Evolutionary conservation across 2,329 filamentous ascomycete species (phyloP), one percentile per base, ranked within the genome.

Genomic region (Leptosphaerulina australis): DNA sequence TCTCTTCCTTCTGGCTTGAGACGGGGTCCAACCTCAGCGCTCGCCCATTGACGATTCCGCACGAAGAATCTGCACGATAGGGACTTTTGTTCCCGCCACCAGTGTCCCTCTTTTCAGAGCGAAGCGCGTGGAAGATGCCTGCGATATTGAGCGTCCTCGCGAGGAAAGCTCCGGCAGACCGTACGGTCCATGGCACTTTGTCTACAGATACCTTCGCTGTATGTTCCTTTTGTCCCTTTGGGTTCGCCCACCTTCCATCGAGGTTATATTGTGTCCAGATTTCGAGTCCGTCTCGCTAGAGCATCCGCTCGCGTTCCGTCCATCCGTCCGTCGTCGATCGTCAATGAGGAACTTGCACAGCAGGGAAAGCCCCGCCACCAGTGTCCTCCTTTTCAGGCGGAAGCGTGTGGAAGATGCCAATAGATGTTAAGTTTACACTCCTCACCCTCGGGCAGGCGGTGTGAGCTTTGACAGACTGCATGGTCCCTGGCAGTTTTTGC

Each of bases 401-500:
- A 47, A 51, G 48, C 38, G 56, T 44, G 64, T 58, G 63, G 63
- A 65, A 64, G 64, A 68, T 51, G 61, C 61, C 64, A 61, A 56
- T 53, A 58, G 66, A 60, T 55, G 62, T 66, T 30, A 59, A 63
- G 56, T 33, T 25, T 31, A 31, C 25, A 25, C 20, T 31, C 31
- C 36, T 21, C 45, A 40, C 50, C 47, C 31, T 34, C 17, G 20
- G 34, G 55, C 21, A 35, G 33, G 20, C 20, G 35, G 31, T 17
- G 41, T 36, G 31, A 25, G 33, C 56, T 63, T 58, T 60, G 60
- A 64, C 29, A 69, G 64, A 50, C 59, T 60, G 52, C 36, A 54
- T 59, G 63, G 61, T 53, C 63, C 66, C 21, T 67, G 64, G 64
- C 60, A 62, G 26, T 36, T 5, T 36, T 17, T 55, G 55, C 58